Percentiles rank a stretch among this genome's conserved stretches.
These are phyloP conservation scores for Claviceps purpurea DNA, from an alignment of 2,329 filamentous ascomycete species.

Conservation along the genomic window DNA sequence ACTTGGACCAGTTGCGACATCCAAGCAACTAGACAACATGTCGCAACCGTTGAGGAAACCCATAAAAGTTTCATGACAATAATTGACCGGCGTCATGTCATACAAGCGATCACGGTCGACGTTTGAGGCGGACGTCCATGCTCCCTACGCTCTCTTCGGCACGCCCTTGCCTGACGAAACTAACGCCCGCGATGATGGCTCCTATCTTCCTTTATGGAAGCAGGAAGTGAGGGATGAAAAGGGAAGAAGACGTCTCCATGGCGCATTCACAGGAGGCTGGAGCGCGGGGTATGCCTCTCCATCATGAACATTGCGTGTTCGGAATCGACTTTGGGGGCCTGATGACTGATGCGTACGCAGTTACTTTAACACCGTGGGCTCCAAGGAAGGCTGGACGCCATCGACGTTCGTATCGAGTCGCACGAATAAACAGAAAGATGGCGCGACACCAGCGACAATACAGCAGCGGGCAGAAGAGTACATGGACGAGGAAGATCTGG, in stretches of 20 bases:
- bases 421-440: slow-evolving; percentile 59
- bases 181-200: slow-evolving; percentile 73
- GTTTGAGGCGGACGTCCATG: slow-evolving; percentile 64
- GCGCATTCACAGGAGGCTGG: slow-evolving; percentile 92
- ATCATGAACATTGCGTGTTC: not conserved
- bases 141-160: slow-evolving; percentile 68
- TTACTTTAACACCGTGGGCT: slow-evolving; percentile 96
- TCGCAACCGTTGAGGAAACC: not conserved
- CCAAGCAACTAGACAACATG: not conserved
- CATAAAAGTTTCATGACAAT: slow-evolving; percentile 2
- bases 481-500: slow-evolving; percentile 95
- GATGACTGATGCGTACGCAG: slow-evolving; percentile 27
- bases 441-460: slow-evolving; percentile 23
- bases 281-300: slow-evolving; percentile 66
- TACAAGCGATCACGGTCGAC: slow-evolving; percentile 65
- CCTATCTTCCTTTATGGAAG: slow-evolving; percentile 93
- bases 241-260: slow-evolving; percentile 81
- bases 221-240: slow-evolving; percentile 92
- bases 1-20: not conserved
- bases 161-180: slow-evolving; percentile 74
- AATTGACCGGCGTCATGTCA: slow-evolving; percentile 40
- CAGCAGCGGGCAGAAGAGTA: slow-evolving; percentile 73
- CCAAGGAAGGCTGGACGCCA: slow-evolving; percentile 95
- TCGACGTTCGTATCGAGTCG: slow-evolving; percentile 86
- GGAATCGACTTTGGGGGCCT: not conserved